These are phyloP conservation scores for Fusarium sp. DNA, from an alignment of 2,329 filamentous ascomycete species.

Conservation along the genomic window DNA sequence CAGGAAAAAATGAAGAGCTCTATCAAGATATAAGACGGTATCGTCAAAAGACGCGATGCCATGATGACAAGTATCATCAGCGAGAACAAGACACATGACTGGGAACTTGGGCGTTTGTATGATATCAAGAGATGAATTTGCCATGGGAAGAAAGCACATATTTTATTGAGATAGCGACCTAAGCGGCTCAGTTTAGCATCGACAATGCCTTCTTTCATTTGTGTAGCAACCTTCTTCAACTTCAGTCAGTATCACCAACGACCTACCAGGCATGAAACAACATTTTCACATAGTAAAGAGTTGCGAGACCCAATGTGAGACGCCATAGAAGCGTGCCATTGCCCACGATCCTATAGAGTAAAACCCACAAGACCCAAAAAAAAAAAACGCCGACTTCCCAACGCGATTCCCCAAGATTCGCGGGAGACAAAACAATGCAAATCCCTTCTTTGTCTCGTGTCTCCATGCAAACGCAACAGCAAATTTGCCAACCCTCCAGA, in stretches of 20 bases:
- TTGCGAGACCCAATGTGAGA: not conserved
- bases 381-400: slow-evolving; percentile 28
- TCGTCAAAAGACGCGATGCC: not conserved
- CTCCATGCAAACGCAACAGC: slow-evolving; percentile 29
- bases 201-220: slow-evolving; percentile 9
- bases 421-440: slow-evolving; percentile 15
- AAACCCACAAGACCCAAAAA: slow-evolving; percentile 1
- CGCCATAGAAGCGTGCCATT: slow-evolving; percentile 12
- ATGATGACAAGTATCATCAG: not conserved
- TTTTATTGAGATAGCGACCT: not conserved
- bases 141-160: not conserved
- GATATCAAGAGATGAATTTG: not conserved
- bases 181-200: not conserved
- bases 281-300: not conserved
- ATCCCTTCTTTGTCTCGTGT: slow-evolving; percentile 15
- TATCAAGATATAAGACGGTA: not conserved
- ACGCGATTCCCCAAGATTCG: slow-evolving; percentile 16
- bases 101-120: slow-evolving; percentile 13
- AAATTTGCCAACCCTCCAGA: slow-evolving; percentile 12
- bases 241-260: not conserved
- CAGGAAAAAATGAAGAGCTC: not conserved
- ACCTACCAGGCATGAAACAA: not conserved
- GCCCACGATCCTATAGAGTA: slow-evolving; percentile 13
- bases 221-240: not conserved
- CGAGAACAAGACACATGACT: not conserved